Evolutionary conservation across 805 yeast genomes (phyloP), one percentile per base, ranked within the genome.

Genomic region (Hanseniaspora guilliermondii): DNA sequence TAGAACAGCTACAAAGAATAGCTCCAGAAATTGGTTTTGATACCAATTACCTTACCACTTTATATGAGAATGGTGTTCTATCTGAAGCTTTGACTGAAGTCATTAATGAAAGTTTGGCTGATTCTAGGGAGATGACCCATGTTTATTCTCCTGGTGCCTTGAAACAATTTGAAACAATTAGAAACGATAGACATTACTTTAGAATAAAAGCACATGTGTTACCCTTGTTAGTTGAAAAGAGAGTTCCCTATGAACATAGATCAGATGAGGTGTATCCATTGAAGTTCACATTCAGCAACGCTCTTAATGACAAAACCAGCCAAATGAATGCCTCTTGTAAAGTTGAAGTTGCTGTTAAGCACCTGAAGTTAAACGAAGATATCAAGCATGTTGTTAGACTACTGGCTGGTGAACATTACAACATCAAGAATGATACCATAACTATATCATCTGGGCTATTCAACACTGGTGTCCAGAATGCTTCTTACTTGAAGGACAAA

Each of bases 151-250:
- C 82, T 4, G 70, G 71, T 14, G 94, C 93, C 22, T 94, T 83
- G 61, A 82, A 83, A 61, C 76, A 77, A 57, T 76, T 83, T 35
- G 78, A 79, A 55, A 83, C 79, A 59, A 85, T 80, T 62, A 77
- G 97, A 64, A 83, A 79, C 59, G 80, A 78, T 60, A 80, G 95
- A 60, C 79, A 84, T 59, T 80, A 82, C 62, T 82, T 82, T 63
- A 77, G 97, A 61, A 74, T 87, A 44, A 87, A 94, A 11, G 96
- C 97, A 0, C 91, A 83, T 69, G 97, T 91, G 66, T 76, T 91
- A 74, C 98, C 98, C 6, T 76, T 80, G 55, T 74, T 93, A 59
- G 80, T 82, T 41, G 80, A 87, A 66, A 85, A 75, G 65, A 82
- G 91, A 60, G 80, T 83, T 67, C 75, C 74, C 57, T 89, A 85